phyloP scores from a whole-genome alignment of 2,329 filamentous ascomycete species.

The Fusarium pseudoanthophilum region DNA sequence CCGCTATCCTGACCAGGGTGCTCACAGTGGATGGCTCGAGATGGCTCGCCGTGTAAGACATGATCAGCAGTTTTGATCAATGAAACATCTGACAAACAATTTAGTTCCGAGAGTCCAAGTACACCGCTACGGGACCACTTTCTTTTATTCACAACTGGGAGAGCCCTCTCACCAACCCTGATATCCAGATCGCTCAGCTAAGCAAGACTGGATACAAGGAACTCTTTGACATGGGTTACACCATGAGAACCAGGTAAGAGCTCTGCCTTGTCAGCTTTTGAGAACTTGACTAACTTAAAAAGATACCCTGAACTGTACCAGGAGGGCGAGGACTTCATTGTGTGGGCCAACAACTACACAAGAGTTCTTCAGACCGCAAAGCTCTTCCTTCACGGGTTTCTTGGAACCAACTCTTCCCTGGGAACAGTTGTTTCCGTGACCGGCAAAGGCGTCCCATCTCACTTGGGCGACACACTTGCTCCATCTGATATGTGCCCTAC shows the following conservation, averaged over 20 bases:
- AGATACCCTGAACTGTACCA: constrained; percentile 62
- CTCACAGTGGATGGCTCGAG: constrained; percentile 66
- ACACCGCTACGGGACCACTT: constrained; percentile 63
- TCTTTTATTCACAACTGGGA: constrained; percentile 69
- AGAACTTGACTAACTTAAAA: not conserved
- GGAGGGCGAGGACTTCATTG: constrained; percentile 62
- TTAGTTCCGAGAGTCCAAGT: constrained; percentile 64
- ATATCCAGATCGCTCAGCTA: constrained; percentile 66
- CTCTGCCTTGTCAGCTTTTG: accelerated
- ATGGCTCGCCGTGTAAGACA: constrained; percentile 55
- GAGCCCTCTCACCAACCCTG: constrained; percentile 65
- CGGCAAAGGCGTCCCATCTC: constrained; percentile 61
- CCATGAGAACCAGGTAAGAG: constrained; percentile 56
- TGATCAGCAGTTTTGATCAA: accelerated
- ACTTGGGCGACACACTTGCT: constrained; percentile 69
- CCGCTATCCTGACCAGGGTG: constrained; percentile 69
- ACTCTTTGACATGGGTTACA: constrained; percentile 65
- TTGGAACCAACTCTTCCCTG: constrained; percentile 64
- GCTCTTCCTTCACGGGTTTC: constrained; percentile 69
- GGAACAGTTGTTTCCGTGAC: constrained; percentile 70
- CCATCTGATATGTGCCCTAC: constrained; percentile 71
- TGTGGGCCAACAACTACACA: constrained; percentile 75
- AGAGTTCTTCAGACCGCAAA: constrained; percentile 71
- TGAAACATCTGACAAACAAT: not conserved
- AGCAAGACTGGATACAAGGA: constrained; percentile 73